These are phyloP conservation scores for Taxawa tesnikishii DNA, from an alignment of 2,329 filamentous ascomycete genomes.

Conservation along the genomic window DNA sequence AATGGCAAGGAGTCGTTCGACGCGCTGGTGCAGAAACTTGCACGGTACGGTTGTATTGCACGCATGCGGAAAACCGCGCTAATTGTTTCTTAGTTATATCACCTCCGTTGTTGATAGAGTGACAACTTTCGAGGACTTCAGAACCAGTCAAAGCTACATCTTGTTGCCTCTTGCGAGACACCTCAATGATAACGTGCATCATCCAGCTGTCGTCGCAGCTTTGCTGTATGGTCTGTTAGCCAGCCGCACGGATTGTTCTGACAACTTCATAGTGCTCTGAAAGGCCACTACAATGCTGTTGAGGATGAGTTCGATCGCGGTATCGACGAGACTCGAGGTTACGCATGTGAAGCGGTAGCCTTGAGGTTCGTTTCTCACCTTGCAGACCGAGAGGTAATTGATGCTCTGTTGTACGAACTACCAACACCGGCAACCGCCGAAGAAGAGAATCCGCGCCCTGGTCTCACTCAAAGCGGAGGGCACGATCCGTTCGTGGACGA, in stretches of 20 bases:
- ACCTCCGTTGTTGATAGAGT: slow-evolving; percentile 45
- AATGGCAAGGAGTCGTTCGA: slow-evolving; percentile 48
- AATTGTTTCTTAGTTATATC: slow-evolving; percentile 7
- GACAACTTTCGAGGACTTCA: slow-evolving; percentile 61
- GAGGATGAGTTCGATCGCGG: slow-evolving; percentile 50
- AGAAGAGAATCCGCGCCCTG: no score
- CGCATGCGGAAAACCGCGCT: slow-evolving; percentile 1
- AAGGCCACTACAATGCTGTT: slow-evolving; percentile 57
- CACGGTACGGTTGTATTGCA: slow-evolving; percentile 39
- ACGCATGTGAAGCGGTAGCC: slow-evolving; percentile 69
- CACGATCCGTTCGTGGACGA: no score
- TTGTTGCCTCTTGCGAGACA: slow-evolving; percentile 52
- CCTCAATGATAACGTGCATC: slow-evolving; percentile 49
- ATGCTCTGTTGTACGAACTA: slow-evolving; percentile 63
- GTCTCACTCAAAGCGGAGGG: no score
- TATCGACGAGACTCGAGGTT: slow-evolving; percentile 55
- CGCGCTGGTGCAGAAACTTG: slow-evolving; percentile 54
- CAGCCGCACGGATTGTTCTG: slow-evolving; percentile 2
- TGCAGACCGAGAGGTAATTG: slow-evolving; percentile 60
- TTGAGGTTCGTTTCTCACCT: slow-evolving; percentile 64
- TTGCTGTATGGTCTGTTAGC: slow-evolving; percentile 42
- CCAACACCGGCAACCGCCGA: slow-evolving; percentile 28
- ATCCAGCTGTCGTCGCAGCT: slow-evolving; percentile 60
- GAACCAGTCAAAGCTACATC: slow-evolving; percentile 47
- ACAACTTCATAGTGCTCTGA: slow-evolving; percentile 64